phyloP scores from a whole-genome alignment of 208 protist genomes.

The Leishmania tarentolae region DNA sequence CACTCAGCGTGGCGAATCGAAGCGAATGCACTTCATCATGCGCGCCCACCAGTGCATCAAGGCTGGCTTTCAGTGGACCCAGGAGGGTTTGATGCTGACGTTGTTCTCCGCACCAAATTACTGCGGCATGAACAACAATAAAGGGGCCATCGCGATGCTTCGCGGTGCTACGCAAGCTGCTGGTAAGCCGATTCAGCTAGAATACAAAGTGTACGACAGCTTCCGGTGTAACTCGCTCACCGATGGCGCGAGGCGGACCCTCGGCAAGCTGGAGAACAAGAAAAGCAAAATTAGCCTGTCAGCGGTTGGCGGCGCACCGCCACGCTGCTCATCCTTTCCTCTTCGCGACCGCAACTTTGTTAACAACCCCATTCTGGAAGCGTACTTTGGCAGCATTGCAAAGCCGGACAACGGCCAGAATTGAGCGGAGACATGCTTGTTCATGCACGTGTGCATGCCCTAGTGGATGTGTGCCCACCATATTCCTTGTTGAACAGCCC shows the following conservation, averaged over 20 bases:
- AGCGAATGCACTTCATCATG: constrained; percentile 92
- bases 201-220: constrained; percentile 67
- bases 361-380: constrained; percentile 56
- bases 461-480: neutral
- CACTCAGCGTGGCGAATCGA: constrained; percentile 11
- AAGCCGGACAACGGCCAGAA: neutral
- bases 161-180: constrained; percentile 42
- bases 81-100: constrained; percentile 58
- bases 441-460: neutral
- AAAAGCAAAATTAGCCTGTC: constrained; percentile 1
- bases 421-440: neutral
- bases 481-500: neutral
- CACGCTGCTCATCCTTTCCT: neutral
- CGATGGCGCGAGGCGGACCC: constrained; percentile 10
- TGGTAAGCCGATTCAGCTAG: constrained; percentile 52
- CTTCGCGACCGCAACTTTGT: constrained; percentile 41
- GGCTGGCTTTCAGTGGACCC: constrained; percentile 82
- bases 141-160: constrained; percentile 73
- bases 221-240: constrained; percentile 23
- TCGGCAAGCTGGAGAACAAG: neutral
- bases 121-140: constrained; percentile 73
- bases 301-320: neutral
- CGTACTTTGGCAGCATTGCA: constrained; percentile 38
- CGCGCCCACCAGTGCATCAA: constrained; percentile 94
- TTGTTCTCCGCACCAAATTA: constrained; percentile 91